A percentile compares a stretch with the other conserved stretches of the same genome.
phyloP scores from a whole-genome alignment of 2,329 filamentous ascomycete species.

The Neonectria coccinea region DNA sequence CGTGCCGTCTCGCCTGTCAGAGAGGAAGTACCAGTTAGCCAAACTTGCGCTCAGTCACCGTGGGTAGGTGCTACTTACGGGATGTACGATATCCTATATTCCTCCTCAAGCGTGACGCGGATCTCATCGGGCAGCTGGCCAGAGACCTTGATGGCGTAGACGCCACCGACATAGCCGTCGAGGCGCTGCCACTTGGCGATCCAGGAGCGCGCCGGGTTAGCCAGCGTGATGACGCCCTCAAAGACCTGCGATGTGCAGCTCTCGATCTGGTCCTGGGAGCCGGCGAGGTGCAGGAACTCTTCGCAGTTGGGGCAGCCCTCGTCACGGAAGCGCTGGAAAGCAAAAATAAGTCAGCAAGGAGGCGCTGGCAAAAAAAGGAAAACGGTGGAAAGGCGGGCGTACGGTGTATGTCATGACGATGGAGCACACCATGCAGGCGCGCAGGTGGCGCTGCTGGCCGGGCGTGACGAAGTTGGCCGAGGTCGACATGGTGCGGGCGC shows the following conservation, averaged over 20 bases:
- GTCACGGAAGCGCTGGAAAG: conserved; percentile 79
- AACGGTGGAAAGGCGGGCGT: conserved; percentile 47
- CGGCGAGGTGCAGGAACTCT: conserved; percentile 84
- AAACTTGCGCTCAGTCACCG: neutral
- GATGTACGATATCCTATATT: conserved; percentile 73
- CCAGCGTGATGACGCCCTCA: conserved; percentile 88
- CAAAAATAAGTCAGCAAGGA: conserved; percentile 25
- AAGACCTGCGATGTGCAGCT: conserved; percentile 97
- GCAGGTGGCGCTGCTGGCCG: conserved; percentile 84
- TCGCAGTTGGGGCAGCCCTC: conserved; percentile 98
- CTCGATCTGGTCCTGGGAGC: conserved; percentile 83
- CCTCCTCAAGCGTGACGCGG: conserved; percentile 69
- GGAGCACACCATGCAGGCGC: conserved; percentile 99
- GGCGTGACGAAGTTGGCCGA: conserved; percentile 75
- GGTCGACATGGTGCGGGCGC: conserved; percentile 50
- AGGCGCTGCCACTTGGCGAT: conserved; percentile 96
- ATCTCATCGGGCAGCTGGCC: conserved; percentile 80
- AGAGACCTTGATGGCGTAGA: conserved; percentile 95
- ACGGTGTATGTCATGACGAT: conserved; percentile 87
- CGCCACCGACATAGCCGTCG: conserved; percentile 86
- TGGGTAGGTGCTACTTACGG: conserved; percentile 57
- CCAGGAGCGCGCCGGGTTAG: conserved; percentile 88
- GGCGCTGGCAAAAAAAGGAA: neutral
- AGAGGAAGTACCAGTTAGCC: conserved; percentile 21
- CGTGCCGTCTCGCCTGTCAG: conserved; percentile 65